Conservation (phyloP, 2,329 filamentous ascomycete genomes). For the Proliferodiscus dingleyae region DNA sequence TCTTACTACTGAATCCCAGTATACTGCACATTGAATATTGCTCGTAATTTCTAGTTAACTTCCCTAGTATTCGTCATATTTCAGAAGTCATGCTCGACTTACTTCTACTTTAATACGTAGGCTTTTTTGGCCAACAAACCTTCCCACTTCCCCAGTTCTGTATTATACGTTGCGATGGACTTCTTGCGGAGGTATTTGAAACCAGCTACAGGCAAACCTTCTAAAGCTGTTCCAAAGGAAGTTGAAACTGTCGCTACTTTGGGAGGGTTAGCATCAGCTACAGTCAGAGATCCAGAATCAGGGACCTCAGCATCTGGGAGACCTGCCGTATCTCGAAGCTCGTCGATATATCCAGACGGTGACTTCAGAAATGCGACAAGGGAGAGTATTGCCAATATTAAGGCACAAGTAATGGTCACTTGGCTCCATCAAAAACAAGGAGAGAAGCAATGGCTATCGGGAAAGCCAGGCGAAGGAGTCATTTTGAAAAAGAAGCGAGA, state of each 20-base stretch:
- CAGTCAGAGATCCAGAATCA: neutral
- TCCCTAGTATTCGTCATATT: too few relatives aligned
- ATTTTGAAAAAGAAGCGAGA: conserved; percentile 48
- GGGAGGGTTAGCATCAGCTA: too few relatives aligned
- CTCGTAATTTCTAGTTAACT: too few relatives aligned
- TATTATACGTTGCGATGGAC: too few relatives aligned
- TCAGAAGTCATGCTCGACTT: too few relatives aligned
- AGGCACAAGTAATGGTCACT: conserved; percentile 58
- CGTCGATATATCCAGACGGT: conserved; percentile 35
- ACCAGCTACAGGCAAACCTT: too few relatives aligned
- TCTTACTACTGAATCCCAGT: too few relatives aligned
- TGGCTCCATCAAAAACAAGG: conserved; percentile 59
- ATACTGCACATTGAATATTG: too few relatives aligned
- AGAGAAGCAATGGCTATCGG: conserved; percentile 47
- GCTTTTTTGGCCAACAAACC: too few relatives aligned
- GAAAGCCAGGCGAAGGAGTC: conserved; percentile 47
- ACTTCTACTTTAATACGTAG: too few relatives aligned
- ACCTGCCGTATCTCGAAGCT: conserved; percentile 8
- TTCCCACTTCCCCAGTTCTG: too few relatives aligned
- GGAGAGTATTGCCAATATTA: conserved; percentile 47
- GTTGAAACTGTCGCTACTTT: neutral
- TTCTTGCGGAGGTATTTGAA: too few relatives aligned
- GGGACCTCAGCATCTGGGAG: neutral
- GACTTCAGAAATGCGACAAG: conserved; percentile 39
- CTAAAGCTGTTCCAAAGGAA: neutral